Conservation (phyloP, 495 filamentous ascomycete genomes). For the Ascodesmis nigricans region DNA sequence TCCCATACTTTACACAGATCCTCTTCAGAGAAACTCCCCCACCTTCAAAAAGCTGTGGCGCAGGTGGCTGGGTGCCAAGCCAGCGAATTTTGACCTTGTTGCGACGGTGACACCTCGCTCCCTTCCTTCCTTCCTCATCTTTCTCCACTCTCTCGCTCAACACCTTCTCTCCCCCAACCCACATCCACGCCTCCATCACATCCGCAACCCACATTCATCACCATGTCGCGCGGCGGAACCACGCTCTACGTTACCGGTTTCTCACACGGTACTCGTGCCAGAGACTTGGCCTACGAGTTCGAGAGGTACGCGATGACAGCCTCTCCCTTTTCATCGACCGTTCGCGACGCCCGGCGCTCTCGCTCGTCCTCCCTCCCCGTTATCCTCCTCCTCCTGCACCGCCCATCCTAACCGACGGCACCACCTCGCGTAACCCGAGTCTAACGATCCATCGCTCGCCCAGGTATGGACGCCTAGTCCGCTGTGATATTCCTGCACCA, state of each 20-base stretch:
- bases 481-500: conserved; percentile 94
- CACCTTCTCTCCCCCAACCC: too few species aligned
- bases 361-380: conserved; percentile 21
- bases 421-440: conserved; percentile 17
- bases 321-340: conserved; percentile 12
- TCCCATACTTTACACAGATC: too few species aligned
- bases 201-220: too few species aligned
- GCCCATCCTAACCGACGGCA: too few species aligned
- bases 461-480: conserved; percentile 95
- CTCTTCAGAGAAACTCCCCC: too few species aligned
- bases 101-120: too few species aligned
- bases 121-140: too few species aligned
- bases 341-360: conserved; percentile 15
- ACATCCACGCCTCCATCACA: too few species aligned
- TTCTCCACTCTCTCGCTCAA: too few species aligned
- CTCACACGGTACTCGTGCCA: conserved; percentile 94
- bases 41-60: too few species aligned
- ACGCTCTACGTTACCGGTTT: conserved; percentile 93
- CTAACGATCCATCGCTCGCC: conserved; percentile 19
- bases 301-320: conserved; percentile 51
- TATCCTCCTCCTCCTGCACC: conserved; percentile 2
- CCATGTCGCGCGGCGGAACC: conserved; percentile 75
- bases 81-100: too few species aligned
- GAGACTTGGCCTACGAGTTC: conserved; percentile 99
- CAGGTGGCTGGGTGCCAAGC: too few species aligned